Evolutionary conservation across 345 rosid genomes (phyloP).

Genomic region (Lepidium africanum): DNA sequence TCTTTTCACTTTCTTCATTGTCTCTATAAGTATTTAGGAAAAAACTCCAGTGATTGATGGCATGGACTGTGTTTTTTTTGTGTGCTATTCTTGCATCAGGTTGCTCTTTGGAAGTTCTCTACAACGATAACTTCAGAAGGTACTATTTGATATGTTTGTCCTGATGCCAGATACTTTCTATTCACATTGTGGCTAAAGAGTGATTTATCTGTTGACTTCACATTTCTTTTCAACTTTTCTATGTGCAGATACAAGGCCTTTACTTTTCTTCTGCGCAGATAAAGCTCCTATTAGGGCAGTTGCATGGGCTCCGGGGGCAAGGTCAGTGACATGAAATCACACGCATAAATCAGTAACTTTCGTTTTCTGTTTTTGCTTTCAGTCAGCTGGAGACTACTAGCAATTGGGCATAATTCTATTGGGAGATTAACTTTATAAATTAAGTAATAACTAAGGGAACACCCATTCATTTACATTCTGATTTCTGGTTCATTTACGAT

Average conservation of each 20-base stretch:
- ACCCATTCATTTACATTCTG: not conserved
- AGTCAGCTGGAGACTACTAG: not conserved
- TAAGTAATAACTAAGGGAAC: not conserved
- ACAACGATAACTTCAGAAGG: conserved; percentile 44
- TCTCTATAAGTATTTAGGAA: not conserved
- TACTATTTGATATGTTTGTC: conserved; percentile 24
- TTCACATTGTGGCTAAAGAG: not conserved
- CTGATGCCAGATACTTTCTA: not conserved
- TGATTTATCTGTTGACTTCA: not conserved
- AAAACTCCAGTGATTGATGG: not conserved
- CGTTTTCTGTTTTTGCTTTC: not conserved
- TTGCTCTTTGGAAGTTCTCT: conserved; percentile 92
- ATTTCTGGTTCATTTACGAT: not conserved
- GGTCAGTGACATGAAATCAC: conserved; percentile 35
- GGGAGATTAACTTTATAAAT: not conserved
- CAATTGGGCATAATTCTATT: not conserved
- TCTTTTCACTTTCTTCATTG: not conserved
- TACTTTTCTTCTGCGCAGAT: conserved; percentile 82
- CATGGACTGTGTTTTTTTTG: not conserved
- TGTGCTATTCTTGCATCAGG: conserved; percentile 38
- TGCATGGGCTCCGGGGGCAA: conserved; percentile 80
- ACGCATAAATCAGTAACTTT: not conserved
- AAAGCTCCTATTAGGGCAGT: conserved; percentile 73
- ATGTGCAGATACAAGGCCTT: conserved; percentile 76
- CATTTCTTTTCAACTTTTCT: not conserved